phyloP scores from a whole-genome alignment of 2,329 filamentous ascomycete genomes.

The Intubia oerlemansii region DNA sequence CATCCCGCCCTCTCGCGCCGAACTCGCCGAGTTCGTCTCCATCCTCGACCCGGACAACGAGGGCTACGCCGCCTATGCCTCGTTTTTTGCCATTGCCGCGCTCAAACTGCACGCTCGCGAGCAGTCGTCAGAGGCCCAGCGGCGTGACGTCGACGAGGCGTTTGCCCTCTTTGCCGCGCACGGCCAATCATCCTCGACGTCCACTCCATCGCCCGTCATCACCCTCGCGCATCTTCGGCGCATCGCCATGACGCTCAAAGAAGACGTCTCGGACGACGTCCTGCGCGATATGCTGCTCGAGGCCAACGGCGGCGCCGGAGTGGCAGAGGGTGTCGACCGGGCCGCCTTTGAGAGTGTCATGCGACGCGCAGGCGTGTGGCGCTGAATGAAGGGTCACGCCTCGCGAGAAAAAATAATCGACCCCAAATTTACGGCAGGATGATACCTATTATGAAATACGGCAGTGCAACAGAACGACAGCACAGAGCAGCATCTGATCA shows the following conservation, averaged over 20 bases:
- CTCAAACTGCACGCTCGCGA: constrained; percentile 53
- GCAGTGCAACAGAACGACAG: no score
- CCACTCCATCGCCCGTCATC: constrained; percentile 29
- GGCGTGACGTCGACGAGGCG: constrained; percentile 56
- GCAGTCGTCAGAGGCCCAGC: constrained; percentile 27
- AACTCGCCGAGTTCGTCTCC: constrained; percentile 56
- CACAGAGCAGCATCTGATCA: no score
- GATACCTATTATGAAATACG: no score
- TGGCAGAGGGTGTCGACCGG: constrained; percentile 47
- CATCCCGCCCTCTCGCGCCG: constrained; percentile 41
- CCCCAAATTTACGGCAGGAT: no score
- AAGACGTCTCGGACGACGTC: constrained; percentile 52
- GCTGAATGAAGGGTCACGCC: no score
- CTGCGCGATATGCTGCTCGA: constrained; percentile 88
- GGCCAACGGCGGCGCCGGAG: constrained; percentile 63
- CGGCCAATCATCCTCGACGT: constrained; percentile 9
- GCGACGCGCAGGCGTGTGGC: constrained; percentile 65
- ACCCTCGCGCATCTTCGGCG: constrained; percentile 57
- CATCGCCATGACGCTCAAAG: constrained; percentile 63
- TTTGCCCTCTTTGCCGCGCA: constrained; percentile 57
- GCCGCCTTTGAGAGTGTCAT: constrained; percentile 78
- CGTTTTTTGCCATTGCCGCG: constrained; percentile 75
- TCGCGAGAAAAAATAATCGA: no score
- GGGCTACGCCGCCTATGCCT: constrained; percentile 57
- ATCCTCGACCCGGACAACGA: constrained; percentile 66